Evolutionary conservation across 1,284 basidiomycete genomes (phyloP), one percentile per base, ranked within the genome.

Genomic region (Porodaedalea pini): DNA sequence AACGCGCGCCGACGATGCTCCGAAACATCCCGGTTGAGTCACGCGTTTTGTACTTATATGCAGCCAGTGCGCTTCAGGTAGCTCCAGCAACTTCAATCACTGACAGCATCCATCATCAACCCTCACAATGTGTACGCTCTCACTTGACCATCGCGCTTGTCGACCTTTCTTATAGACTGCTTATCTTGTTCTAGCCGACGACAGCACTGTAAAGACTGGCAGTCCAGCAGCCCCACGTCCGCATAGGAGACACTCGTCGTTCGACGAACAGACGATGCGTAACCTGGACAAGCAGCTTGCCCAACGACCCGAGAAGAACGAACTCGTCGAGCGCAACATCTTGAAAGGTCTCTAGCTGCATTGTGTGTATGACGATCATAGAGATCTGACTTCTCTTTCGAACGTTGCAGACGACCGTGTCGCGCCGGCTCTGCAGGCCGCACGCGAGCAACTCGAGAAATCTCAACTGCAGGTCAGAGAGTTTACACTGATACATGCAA

Each of bases 251-350:
- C 68, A 71, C 63, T 61, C 64, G 34, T 72, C 74, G 34, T 56
- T 80, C 56, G 77, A 78, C 64, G 71, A 73, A 45, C 68, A 69
- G 34, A 73, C 75, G 10, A 65, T 72, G 43, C 63, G 75, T 56
- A 76, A 74, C 63, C 76, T 90, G 56, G 86, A 88, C 71, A 80
- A 78, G 66, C 73, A 78, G 45, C 73, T 88, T 52, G 74, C 72
- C 41, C 72, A 78, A 27, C 76, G 88, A 36, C 79, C 84, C 7
- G 78, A 82, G 13, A 82, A 84, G 66, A 70, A 79, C 44, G 83
- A 89, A 57, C 77, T 92, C 41, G 77, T 89, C 60, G 83, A 85
- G 48, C 80, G 84, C 63, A 88, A 88, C 66, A 90, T 91, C 61
- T 77, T 91, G 60, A 90, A 90, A 73, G 84, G 88, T 83, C 21